A percentile compares a stretch with the other conserved stretches of the same genome.
phyloP scores from a whole-genome alignment of 805 yeast genomes.

The Yarrowia sp. region DNA sequence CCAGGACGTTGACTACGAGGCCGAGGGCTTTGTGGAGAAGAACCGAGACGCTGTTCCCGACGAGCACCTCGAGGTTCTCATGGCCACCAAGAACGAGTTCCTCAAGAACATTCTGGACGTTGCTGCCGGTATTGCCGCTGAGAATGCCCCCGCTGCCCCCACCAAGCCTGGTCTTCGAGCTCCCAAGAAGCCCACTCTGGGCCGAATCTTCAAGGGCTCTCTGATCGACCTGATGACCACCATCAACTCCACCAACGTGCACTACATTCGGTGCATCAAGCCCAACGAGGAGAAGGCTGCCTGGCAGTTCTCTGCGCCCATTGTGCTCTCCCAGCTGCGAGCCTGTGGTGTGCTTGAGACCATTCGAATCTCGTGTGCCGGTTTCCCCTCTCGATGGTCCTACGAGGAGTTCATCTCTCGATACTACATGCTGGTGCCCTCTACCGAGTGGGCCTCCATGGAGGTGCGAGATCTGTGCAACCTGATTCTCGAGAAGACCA shows the following conservation, averaged over 20 bases:
- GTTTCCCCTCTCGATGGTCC: slow-evolving; percentile 95
- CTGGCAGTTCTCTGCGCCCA: slow-evolving; percentile 91
- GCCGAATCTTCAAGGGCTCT: slow-evolving; percentile 89
- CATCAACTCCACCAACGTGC: slow-evolving; percentile 91
- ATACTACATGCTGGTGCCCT: slow-evolving; percentile 77
- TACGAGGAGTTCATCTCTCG: slow-evolving; percentile 89
- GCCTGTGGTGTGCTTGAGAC: slow-evolving; percentile 99
- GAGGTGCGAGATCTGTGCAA: slow-evolving; percentile 65
- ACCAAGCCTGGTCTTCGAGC: slow-evolving; percentile 44
- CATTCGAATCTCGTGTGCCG: slow-evolving; percentile 93
- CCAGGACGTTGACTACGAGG: slow-evolving; percentile 84
- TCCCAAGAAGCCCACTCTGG: slow-evolving; percentile 82
- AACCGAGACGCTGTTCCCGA: slow-evolving; percentile 97
- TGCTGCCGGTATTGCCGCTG: slow-evolving; percentile 56
- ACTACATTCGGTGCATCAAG: slow-evolving; percentile 94
- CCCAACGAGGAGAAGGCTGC: slow-evolving; percentile 93
- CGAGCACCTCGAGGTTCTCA: slow-evolving; percentile 84
- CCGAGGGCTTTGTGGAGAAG: slow-evolving; percentile 94
- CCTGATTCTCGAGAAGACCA: slow-evolving; percentile 61
- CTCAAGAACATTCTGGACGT: slow-evolving; percentile 57
- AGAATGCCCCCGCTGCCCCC: slow-evolving; percentile 44
- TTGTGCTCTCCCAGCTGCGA: slow-evolving; percentile 92
- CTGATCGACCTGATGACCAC: slow-evolving; percentile 90
- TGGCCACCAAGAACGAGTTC: slow-evolving; percentile 63
- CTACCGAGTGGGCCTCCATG: slow-evolving; percentile 58